Percentiles rank a stretch among this genome's conserved stretches.
Conservation (phyloP, 805 yeast species). For the Candida morakotiae region DNA sequence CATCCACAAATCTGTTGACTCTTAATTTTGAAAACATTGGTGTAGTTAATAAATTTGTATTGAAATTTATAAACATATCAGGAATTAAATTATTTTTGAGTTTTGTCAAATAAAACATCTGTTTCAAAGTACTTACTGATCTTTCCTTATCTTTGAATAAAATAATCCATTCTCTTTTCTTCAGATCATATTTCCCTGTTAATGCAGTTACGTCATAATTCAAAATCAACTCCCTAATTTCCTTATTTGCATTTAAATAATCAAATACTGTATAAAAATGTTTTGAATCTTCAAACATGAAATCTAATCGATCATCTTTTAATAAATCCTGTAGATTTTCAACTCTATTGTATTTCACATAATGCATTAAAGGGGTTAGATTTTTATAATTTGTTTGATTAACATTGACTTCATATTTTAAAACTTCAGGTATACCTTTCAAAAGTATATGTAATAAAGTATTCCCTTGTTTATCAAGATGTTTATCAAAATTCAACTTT, state of each 20-base stretch:
- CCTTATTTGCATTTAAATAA: slow-evolving; percentile 28
- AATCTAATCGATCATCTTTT: slow-evolving; percentile 42
- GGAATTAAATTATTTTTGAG: slow-evolving; percentile 16
- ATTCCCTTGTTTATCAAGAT: slow-evolving; percentile 70
- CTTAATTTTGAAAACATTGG: slow-evolving; percentile 41
- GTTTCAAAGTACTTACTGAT: slow-evolving; percentile 17
- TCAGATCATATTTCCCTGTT: slow-evolving; percentile 32
- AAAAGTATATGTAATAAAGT: slow-evolving; percentile 71
- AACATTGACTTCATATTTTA: slow-evolving; percentile 30
- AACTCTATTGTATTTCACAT: slow-evolving; percentile 62
- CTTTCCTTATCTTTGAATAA: slow-evolving; percentile 15
- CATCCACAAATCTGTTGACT: slow-evolving; percentile 44
- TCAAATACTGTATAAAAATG: slow-evolving; percentile 35
- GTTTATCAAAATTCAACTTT: slow-evolving; percentile 54
- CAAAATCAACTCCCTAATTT: slow-evolving; percentile 20
- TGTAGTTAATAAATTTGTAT: slow-evolving; percentile 19
- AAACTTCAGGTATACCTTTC: slow-evolving; percentile 36
- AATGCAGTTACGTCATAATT: slow-evolving; percentile 19
- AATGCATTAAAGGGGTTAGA: slow-evolving; percentile 68
- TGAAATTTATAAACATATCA: slow-evolving; percentile 25
- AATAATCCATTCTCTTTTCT: slow-evolving; percentile 30
- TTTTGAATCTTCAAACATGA: slow-evolving; percentile 30
- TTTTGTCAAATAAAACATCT: slow-evolving; percentile 21
- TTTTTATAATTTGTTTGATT: slow-evolving; percentile 58
- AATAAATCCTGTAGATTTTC: slow-evolving; percentile 55